Evolutionary conservation across 441 rosid species (phyloP).

Genomic region (Croton setiger): DNA sequence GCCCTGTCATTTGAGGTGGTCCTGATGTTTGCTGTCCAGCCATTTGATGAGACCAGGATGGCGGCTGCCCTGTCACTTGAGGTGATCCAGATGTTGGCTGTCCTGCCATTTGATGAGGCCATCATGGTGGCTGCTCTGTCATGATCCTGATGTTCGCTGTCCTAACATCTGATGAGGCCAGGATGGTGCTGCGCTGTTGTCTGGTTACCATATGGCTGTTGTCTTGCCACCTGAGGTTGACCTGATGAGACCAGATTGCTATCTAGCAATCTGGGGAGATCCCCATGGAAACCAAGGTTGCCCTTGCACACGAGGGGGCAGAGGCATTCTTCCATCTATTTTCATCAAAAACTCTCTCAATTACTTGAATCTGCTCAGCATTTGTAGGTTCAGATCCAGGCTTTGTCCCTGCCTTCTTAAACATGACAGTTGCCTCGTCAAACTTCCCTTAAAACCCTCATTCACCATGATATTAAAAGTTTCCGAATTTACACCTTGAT

Average conservation of each 20-base stretch:
- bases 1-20: too few relatives aligned
- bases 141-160: constrained; percentile 14
- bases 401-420: constrained; percentile 70
- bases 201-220: constrained; percentile 17
- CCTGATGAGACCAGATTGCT: constrained; percentile 19
- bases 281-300: constrained; percentile 28
- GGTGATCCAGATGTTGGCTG: constrained; percentile 18
- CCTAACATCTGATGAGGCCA: neutral
- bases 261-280: constrained; percentile 19
- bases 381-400: constrained; percentile 57
- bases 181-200: neutral
- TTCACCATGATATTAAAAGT: constrained; percentile 78
- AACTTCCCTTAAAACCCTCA: constrained; percentile 70
- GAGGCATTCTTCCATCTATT: constrained; percentile 40
- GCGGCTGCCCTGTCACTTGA: too few relatives aligned
- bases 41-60: too few relatives aligned
- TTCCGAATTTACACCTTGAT: constrained; percentile 77
- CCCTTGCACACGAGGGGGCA: constrained; percentile 27
- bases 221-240: constrained; percentile 14
- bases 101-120: constrained; percentile 15
- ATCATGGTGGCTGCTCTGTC: constrained; percentile 12
- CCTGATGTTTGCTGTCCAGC: constrained; percentile 10
- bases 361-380: constrained; percentile 57
- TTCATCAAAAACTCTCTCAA: constrained; percentile 52
- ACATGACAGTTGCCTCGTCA: constrained; percentile 52